A percentile compares a stretch with the other conserved stretches of the same genome.
Evolutionary conservation across 164 flowering plant genomes (phyloP).

Genomic region (Stephania cephalantha): DNA sequence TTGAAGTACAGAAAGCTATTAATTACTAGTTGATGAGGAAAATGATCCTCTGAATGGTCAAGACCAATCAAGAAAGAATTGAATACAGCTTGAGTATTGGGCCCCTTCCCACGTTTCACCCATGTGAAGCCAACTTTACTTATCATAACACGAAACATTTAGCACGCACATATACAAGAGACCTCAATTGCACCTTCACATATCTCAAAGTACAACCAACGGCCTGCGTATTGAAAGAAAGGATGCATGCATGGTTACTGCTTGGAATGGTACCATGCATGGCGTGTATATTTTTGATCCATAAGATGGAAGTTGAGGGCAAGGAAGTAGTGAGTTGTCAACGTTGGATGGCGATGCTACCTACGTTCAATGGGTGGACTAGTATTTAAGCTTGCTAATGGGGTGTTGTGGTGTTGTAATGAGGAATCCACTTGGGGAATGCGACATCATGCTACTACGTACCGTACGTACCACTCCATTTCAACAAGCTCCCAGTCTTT

Average conservation of each 20-base stretch:
- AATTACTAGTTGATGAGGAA: background rate
- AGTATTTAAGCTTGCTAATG: no score
- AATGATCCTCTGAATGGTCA: background rate
- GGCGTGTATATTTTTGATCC: background rate
- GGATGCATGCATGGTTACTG: no score
- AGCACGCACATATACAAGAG: no score
- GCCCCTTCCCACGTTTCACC: constrained; percentile 2
- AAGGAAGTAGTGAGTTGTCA: background rate
- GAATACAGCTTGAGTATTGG: background rate
- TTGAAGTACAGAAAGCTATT: no score
- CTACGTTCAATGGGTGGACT: background rate
- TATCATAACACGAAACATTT: background rate
- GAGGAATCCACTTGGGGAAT: background rate
- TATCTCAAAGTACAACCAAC: no score
- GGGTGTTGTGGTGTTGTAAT: background rate
- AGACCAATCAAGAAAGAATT: background rate
- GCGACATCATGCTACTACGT: background rate
- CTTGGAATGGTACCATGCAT: background rate
- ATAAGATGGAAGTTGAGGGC: background rate
- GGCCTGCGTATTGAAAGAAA: no score
- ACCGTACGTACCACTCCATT: background rate
- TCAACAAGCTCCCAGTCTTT: background rate
- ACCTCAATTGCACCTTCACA: no score
- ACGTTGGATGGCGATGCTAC: background rate
- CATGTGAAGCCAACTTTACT: background rate